Conservation (phyloP, 257 asterid genomes). For the Solanum dulcamara region DNA sequence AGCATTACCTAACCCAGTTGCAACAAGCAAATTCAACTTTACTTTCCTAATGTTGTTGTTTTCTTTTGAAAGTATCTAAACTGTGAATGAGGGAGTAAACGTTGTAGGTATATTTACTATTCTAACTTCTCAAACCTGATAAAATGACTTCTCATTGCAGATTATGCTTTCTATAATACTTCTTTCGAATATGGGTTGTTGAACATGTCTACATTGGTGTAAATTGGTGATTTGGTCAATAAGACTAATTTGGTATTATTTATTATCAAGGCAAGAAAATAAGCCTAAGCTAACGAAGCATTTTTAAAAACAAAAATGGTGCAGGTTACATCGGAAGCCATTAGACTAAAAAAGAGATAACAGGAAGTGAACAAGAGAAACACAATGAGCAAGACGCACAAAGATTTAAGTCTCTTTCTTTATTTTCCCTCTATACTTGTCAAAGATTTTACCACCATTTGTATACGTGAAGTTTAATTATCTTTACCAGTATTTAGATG, state of each 20-base stretch:
- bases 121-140: neutral
- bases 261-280: neutral
- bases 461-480: neutral
- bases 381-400: conserved; percentile 63
- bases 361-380: conserved; percentile 80
- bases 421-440: neutral
- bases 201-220: neutral
- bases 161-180: neutral
- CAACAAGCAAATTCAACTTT: no score
- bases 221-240: neutral
- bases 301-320: neutral
- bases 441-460: neutral
- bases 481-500: neutral
- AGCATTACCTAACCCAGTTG: no score
- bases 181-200: neutral
- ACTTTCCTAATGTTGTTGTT: no score
- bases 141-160: neutral
- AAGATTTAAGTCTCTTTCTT: conserved; percentile 29
- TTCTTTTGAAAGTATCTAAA: no score
- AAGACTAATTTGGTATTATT: neutral
- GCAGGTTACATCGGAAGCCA: conserved; percentile 90
- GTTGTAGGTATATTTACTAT: conserved; percentile 27
- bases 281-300: neutral
- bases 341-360: conserved; percentile 75
- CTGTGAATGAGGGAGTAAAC: no score